phyloP scores from a whole-genome alignment of 2,329 filamentous ascomycete species.

The Botryosphaeria dothidea region DNA sequence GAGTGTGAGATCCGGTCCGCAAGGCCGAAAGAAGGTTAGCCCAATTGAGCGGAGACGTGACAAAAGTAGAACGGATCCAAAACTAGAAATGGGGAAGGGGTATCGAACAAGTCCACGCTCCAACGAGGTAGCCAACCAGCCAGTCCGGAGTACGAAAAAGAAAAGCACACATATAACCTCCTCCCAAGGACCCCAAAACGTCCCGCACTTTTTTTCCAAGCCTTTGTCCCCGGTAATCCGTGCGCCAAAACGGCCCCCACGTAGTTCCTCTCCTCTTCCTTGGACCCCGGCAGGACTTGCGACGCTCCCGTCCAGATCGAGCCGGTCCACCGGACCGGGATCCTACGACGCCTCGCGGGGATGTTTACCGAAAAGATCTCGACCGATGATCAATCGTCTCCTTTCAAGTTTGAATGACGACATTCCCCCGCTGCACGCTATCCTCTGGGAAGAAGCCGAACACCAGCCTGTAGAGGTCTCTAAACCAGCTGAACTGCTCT shows the following conservation, averaged over 20 bases:
- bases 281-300: not conserved
- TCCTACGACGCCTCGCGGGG: not conserved
- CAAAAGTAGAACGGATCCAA: not conserved
- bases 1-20: not conserved
- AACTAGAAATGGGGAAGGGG: constrained; percentile 14
- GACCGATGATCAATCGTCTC: not conserved
- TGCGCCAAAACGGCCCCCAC: not conserved
- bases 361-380: not conserved
- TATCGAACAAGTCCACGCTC: constrained; percentile 17
- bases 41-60: not conserved
- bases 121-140: constrained; percentile 10
- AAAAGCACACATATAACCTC: constrained; percentile 6
- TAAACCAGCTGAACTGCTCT: constrained; percentile 75
- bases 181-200: not conserved
- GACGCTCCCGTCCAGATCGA: not conserved
- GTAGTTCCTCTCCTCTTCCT: not conserved
- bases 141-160: not conserved
- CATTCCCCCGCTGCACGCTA: constrained; percentile 18
- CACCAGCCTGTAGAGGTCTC: constrained; percentile 79
- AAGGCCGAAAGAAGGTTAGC: not conserved
- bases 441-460: constrained; percentile 85
- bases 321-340: not conserved
- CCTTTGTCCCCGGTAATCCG: not conserved
- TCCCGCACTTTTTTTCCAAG: not conserved
- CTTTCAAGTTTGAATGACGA: constrained; percentile 11